phyloP scores from a whole-genome alignment of 805 yeast species.

The Kregervanrija delftensis region DNA sequence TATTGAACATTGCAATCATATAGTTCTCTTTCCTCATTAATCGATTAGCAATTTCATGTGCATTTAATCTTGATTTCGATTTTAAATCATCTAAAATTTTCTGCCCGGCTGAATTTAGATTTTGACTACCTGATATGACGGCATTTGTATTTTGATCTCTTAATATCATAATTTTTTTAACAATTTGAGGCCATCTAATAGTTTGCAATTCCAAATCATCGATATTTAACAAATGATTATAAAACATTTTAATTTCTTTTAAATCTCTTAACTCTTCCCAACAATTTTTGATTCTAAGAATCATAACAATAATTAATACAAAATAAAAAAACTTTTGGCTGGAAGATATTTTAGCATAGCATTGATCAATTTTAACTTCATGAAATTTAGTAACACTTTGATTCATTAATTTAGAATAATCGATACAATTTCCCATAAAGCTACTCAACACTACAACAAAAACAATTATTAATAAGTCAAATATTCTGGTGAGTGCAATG shows the following conservation, averaged over 20 bases:
- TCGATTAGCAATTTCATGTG: conserved; percentile 91
- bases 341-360: conserved; percentile 39
- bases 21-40: conserved; percentile 95
- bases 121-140: conserved; percentile 36
- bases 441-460: conserved; percentile 78
- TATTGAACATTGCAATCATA: conserved; percentile 82
- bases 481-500: conserved; percentile 56
- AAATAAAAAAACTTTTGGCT: conserved; percentile 55
- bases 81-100: conserved; percentile 45
- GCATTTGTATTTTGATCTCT: conserved; percentile 85
- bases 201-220: conserved; percentile 84
- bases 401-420: conserved; percentile 35
- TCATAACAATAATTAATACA: conserved; percentile 49
- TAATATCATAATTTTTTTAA: conserved; percentile 63
- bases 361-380: conserved; percentile 40
- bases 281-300: conserved; percentile 46
- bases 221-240: conserved; percentile 60
- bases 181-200: conserved; percentile 86
- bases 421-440: conserved; percentile 76
- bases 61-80: conserved; percentile 71
- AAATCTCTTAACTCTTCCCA: conserved; percentile 60
- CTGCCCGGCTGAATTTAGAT: conserved; percentile 9
- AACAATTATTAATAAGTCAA: conserved; percentile 66
- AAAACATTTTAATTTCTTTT: conserved; percentile 71
- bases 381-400: conserved; percentile 28